These are phyloP conservation scores for Phytophthora crassamura DNA, from an alignment of 352 stramenopile genomes.

Conservation along the genomic window DNA sequence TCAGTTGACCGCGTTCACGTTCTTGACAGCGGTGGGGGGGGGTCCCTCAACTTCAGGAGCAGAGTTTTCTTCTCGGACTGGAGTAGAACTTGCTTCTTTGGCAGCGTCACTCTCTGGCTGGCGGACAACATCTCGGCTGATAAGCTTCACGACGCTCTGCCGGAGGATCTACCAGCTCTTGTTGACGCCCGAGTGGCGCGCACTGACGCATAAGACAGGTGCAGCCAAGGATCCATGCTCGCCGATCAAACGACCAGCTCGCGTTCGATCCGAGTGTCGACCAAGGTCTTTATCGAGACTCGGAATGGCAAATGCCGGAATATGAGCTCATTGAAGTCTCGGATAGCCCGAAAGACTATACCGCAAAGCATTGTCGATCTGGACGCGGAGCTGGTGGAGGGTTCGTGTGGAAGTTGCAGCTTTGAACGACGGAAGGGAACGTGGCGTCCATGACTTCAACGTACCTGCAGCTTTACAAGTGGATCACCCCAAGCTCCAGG, in stretches of 20 bases:
- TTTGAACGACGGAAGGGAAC: slow-evolving; percentile 91
- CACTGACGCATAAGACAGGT: slow-evolving; percentile 62
- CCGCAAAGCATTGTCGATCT: slow-evolving; percentile 82
- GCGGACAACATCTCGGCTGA: slow-evolving; percentile 70
- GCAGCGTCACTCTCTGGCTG: slow-evolving; percentile 60
- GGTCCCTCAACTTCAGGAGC: slow-evolving; percentile 72
- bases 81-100: slow-evolving; percentile 78
- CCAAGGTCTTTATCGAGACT: slow-evolving; percentile 41
- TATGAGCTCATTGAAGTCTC: slow-evolving; percentile 37
- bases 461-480: slow-evolving; percentile 50
- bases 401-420: slow-evolving; percentile 92
- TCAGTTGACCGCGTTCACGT: slow-evolving; percentile 90
- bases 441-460: slow-evolving; percentile 80
- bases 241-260: slow-evolving; percentile 51
- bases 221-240: slow-evolving; percentile 66
- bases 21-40: slow-evolving; percentile 85
- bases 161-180: slow-evolving; percentile 58
- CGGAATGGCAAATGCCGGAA: slow-evolving; percentile 66
- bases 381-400: slow-evolving; percentile 80
- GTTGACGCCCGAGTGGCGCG: slow-evolving; percentile 75
- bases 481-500: slow-evolving; percentile 45
- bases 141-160: slow-evolving; percentile 54
- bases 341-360: slow-evolving; percentile 59
- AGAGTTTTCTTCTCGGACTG: slow-evolving; percentile 79
- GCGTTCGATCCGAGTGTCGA: slow-evolving; percentile 32